phyloP scores from a whole-genome alignment of 768 basidiomycete species.

The Mycena metata region DNA sequence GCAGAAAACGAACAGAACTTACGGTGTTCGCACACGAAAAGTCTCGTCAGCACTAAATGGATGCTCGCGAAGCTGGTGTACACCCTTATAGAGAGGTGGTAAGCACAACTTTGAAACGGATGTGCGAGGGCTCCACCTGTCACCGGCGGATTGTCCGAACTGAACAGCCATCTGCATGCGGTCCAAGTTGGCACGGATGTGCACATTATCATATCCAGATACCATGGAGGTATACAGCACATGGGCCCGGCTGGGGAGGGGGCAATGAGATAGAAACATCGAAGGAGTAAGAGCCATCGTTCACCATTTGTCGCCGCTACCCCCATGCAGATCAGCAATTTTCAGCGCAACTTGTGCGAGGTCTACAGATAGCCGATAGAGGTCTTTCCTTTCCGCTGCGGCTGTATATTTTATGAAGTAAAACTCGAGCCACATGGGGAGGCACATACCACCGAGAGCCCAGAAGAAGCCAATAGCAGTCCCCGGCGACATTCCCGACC shows the following conservation, averaged over 20 bases:
- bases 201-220: constrained; percentile 75
- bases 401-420: constrained; percentile 48
- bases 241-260: constrained; percentile 66
- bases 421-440: not conserved
- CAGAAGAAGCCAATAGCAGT: constrained; percentile 82
- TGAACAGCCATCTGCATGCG: constrained; percentile 74
- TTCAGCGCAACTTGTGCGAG: constrained; percentile 75
- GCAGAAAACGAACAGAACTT: constrained; percentile 42
- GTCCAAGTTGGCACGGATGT: constrained; percentile 72
- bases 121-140: constrained; percentile 58
- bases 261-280: constrained; percentile 12
- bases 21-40: constrained; percentile 76
- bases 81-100: constrained; percentile 54
- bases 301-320: constrained; percentile 77
- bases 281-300: constrained; percentile 15
- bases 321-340: constrained; percentile 76
- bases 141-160: constrained; percentile 76
- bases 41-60: constrained; percentile 64
- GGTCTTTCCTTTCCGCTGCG: constrained; percentile 71
- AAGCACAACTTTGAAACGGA: not conserved
- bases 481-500: constrained; percentile 77
- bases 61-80: constrained; percentile 74
- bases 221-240: constrained; percentile 73
- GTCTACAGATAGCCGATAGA: constrained; percentile 78
- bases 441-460: constrained; percentile 68